These are phyloP conservation scores for Dryas octopetala DNA, from an alignment of 306 rosid species.

Conservation along the genomic window DNA sequence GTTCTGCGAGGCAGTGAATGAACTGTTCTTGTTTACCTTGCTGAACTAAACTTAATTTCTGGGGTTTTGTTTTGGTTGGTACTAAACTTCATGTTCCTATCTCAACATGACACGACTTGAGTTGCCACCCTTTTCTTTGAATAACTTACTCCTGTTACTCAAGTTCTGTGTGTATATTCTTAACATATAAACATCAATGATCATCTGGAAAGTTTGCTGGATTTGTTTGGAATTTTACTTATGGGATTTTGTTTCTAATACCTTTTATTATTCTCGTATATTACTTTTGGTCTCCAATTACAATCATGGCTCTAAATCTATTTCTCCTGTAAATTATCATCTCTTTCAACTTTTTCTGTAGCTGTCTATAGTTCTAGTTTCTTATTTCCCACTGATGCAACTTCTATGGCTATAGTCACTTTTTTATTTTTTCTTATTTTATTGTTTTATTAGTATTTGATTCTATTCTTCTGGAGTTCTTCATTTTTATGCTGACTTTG, in stretches of 20 bases:
- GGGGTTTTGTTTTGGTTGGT: not conserved
- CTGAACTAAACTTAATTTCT: not conserved
- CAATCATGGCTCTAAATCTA: not conserved
- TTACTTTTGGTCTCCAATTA: not conserved
- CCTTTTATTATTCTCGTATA: not conserved
- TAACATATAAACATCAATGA: not conserved
- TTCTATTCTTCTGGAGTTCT: not conserved
- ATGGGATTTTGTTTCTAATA: no score
- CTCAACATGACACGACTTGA: not conserved
- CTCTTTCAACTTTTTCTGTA: not conserved
- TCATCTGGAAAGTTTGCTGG: not conserved
- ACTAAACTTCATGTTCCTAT: not conserved
- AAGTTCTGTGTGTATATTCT: not conserved
- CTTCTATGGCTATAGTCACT: not conserved
- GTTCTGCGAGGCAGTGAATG: not conserved
- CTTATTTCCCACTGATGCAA: not conserved
- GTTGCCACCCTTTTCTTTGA: not conserved
- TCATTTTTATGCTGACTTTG: not conserved
- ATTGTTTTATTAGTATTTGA: constrained; percentile 17
- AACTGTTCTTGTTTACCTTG: not conserved
- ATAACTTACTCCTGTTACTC: not conserved
- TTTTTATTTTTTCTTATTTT: constrained; percentile 1
- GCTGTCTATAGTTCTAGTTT: not conserved
- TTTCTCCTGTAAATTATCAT: not conserved
- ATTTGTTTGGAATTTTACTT: not conserved